Evolutionary conservation across 192 early-diverging fungal genomes (phyloP).

Genomic region (Coemansia sp.): DNA sequence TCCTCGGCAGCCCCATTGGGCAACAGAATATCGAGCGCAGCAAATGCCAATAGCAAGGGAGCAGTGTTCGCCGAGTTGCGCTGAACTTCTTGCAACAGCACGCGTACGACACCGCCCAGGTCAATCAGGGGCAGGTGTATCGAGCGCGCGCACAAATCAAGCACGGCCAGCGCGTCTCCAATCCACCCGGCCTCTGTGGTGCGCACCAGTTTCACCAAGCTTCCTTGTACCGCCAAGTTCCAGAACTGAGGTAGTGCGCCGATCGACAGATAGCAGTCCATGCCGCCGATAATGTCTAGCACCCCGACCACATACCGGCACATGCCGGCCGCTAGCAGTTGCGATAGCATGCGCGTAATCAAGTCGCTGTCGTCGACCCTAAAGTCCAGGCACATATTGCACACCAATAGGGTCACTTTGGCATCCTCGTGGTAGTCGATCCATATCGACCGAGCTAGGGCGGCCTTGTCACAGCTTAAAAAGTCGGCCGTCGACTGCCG

Average conservation of each 20-base stretch:
- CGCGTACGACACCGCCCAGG: slow-evolving; percentile 5
- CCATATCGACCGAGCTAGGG: slow-evolving; percentile 70
- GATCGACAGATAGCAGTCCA: slow-evolving; percentile 25
- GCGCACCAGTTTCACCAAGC: slow-evolving; percentile 10
- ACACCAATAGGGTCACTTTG: slow-evolving; percentile 63
- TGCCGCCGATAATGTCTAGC: slow-evolving; percentile 48
- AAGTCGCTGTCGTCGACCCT: slow-evolving; percentile 61
- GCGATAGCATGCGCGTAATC: slow-evolving; percentile 62
- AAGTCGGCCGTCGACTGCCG: slow-evolving; percentile 62
- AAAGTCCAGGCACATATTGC: slow-evolving; percentile 75
- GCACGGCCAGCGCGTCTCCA: slow-evolving; percentile 21
- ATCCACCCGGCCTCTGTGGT: slow-evolving; percentile 11
- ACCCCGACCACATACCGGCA: slow-evolving; percentile 58
- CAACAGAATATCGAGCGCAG: slow-evolving; percentile 27
- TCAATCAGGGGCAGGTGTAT: slow-evolving; percentile 32
- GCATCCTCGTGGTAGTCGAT: slow-evolving; percentile 61
- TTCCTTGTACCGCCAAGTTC: slow-evolving; percentile 35
- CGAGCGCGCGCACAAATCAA: slow-evolving; percentile 37
- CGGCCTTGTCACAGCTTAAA: slow-evolving; percentile 63
- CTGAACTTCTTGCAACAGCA: slow-evolving; percentile 6
- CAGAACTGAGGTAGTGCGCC: slow-evolving; percentile 33
- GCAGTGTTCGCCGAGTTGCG: background rate
- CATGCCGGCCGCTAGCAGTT: slow-evolving; percentile 43
- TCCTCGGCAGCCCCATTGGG: background rate
- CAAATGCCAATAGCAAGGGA: slow-evolving; percentile 27